Base-by-base conservation (phyloP, 208 protist genomes). In the Acanthamoeba royreba region DNA sequence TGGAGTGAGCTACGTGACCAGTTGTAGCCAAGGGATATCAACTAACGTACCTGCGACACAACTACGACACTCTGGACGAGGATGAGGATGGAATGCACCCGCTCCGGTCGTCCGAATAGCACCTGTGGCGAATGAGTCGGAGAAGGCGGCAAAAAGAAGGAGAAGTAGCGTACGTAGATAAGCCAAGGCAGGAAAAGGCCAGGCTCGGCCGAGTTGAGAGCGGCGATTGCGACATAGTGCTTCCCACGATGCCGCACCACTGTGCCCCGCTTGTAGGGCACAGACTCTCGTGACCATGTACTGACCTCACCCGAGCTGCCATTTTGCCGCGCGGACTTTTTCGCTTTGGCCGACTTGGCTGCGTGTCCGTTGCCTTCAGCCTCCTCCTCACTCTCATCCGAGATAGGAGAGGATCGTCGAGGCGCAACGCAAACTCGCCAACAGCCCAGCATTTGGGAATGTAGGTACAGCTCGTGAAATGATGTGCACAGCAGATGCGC, bases 361-460 rank as follows among this genome's bases (percentile, higher is more conserved):
- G 9, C n/a, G 33, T 85, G 49, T 45, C 53, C 83, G 35, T 90
- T 66, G 49, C 83, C 31, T 42, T 90, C 53, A 28, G 53, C 13
- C 33, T 66, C 83, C 52, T 90, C 53, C 45, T 90, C 83, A 47
- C 83, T 58, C 52, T 58, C 53, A 11, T 90, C 46, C 83, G 52
- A 58, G 53, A 90, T 45, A n/a, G 53, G 53, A 66, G 83, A 58
- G 53, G 46, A 19, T 90, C 83, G 52, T 33, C 35, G 53, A 66
- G 83, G 49, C 53, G 49, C 17, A 35, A 13, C 31, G 33, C 83
- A 90, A 35, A 90, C 38, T 22, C 83, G 83, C 83, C 83, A 90
- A 42, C 83, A 90, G 25, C 83, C 83, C 2, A 90, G 53, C 83
- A 90, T 61, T 90, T 90, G 83, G 9, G 83, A 58, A 66, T 90